phyloP scores from a whole-genome alignment of 495 filamentous ascomycete genomes.

The Penicillium silybi region DNA sequence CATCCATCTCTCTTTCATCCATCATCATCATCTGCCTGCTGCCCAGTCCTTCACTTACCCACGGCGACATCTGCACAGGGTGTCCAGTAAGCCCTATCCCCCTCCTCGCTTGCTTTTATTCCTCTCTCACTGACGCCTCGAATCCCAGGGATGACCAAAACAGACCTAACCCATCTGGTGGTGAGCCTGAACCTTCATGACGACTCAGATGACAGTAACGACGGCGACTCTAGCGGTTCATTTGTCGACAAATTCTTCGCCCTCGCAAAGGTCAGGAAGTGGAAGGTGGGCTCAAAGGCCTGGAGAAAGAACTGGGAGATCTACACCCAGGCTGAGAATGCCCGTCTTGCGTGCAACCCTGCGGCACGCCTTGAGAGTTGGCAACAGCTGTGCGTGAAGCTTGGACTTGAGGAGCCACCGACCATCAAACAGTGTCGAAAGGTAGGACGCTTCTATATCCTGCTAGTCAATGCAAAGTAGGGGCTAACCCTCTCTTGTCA shows the following conservation, averaged over 20 bases:
- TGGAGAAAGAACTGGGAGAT: conserved; percentile 20
- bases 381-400: conserved; percentile 30
- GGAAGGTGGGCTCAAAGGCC: conserved; percentile 15
- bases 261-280: conserved; percentile 14
- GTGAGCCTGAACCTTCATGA: neutral
- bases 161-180: neutral
- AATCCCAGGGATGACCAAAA: too few species aligned
- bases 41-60: too few species aligned
- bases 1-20: neutral
- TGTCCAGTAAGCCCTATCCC: too few species aligned
- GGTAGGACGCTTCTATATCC: conserved; percentile 15
- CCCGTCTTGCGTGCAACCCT: conserved; percentile 14
- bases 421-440: conserved; percentile 41
- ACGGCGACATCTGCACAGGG: too few species aligned
- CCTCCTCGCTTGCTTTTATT: too few species aligned
- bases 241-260: conserved; percentile 20
- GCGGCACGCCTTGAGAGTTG: conserved; percentile 17
- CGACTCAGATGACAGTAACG: too few species aligned
- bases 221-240: neutral
- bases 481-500: conserved; percentile 3
- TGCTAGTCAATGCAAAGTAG: neutral
- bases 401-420: conserved; percentile 21
- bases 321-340: conserved; percentile 21
- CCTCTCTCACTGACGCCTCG: too few species aligned
- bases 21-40: neutral